phyloP scores from a whole-genome alignment of 495 filamentous ascomycete species.

The Niebla homalea region DNA sequence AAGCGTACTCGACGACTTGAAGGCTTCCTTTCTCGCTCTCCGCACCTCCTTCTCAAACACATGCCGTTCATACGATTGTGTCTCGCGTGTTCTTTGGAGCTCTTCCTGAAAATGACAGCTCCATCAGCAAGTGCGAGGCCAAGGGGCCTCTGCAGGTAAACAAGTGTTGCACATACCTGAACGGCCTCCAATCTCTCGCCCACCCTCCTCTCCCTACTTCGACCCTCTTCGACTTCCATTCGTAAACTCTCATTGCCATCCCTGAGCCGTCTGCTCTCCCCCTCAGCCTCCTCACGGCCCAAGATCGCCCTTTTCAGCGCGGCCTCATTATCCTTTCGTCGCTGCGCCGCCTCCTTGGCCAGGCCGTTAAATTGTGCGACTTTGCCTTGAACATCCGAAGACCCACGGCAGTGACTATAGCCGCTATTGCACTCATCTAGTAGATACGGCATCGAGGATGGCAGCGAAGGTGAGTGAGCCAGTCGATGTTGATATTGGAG shows the following conservation, averaged over 20 bases:
- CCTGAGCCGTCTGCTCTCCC: constrained; percentile 45
- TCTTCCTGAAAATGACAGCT: constrained; percentile 45
- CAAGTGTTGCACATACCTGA: constrained; percentile 37
- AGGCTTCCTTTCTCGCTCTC: constrained; percentile 69
- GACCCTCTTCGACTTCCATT: constrained; percentile 52
- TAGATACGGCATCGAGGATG: constrained; percentile 39
- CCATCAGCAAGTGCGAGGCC: neutral
- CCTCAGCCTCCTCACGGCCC: constrained; percentile 72
- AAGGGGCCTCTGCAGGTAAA: neutral
- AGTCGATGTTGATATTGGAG: neutral
- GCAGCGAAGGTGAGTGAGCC: constrained; percentile 30
- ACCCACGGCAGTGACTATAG: constrained; percentile 24
- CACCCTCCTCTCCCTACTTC: constrained; percentile 57
- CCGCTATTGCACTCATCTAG: constrained; percentile 22
- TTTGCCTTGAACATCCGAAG: constrained; percentile 73
- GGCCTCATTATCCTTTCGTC: constrained; percentile 49
- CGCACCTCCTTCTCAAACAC: constrained; percentile 78
- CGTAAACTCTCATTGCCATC: constrained; percentile 42
- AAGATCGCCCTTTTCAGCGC: constrained; percentile 69
- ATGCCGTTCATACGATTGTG: constrained; percentile 54
- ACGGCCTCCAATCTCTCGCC: constrained; percentile 65
- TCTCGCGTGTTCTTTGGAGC: constrained; percentile 59
- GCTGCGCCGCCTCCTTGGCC: constrained; percentile 43
- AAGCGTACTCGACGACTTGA: constrained; percentile 61
- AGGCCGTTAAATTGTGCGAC: constrained; percentile 73